These are phyloP conservation scores for Hibiscus syriacus DNA, from an alignment of 345 rosid species.

Conservation along the genomic window DNA sequence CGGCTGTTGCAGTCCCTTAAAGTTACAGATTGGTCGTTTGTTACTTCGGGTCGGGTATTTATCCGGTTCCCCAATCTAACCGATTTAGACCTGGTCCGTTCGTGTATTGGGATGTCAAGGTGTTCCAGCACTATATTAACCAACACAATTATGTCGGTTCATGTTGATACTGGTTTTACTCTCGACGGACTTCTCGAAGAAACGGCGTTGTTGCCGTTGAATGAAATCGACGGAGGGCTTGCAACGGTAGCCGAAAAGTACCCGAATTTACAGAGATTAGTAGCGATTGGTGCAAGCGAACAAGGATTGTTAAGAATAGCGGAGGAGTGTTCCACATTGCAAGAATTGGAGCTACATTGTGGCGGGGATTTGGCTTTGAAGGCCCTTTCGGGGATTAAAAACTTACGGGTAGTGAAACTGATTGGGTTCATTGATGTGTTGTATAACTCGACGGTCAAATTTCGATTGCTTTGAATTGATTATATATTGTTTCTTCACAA, in stretches of 20 bases:
- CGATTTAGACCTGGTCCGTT: constrained; percentile 27
- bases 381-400: constrained; percentile 41
- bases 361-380: constrained; percentile 44
- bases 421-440: constrained; percentile 30
- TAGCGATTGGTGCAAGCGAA: constrained; percentile 35
- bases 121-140: constrained; percentile 32
- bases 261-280: constrained; percentile 45
- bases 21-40: constrained; percentile 43
- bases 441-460: too few species aligned
- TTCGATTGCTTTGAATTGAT: background rate
- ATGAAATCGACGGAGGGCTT: constrained; percentile 30
- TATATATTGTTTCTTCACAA: too few species aligned
- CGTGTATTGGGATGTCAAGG: constrained; percentile 28
- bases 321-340: constrained; percentile 39
- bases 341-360: constrained; percentile 53
- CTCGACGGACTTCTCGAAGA: constrained; percentile 14
- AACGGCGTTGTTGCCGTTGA: constrained; percentile 25
- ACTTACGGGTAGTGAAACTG: constrained; percentile 51
- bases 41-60: constrained; percentile 44
- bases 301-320: constrained; percentile 35
- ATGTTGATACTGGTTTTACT: constrained; percentile 9
- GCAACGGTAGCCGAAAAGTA: constrained; percentile 28
- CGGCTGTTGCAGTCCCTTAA: constrained; percentile 39
- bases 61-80: constrained; percentile 42
- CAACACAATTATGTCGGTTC: constrained; percentile 22